These are phyloP conservation scores for Lactarius sanguifluus DNA, from an alignment of 768 basidiomycete genomes.

Conservation along the genomic window DNA sequence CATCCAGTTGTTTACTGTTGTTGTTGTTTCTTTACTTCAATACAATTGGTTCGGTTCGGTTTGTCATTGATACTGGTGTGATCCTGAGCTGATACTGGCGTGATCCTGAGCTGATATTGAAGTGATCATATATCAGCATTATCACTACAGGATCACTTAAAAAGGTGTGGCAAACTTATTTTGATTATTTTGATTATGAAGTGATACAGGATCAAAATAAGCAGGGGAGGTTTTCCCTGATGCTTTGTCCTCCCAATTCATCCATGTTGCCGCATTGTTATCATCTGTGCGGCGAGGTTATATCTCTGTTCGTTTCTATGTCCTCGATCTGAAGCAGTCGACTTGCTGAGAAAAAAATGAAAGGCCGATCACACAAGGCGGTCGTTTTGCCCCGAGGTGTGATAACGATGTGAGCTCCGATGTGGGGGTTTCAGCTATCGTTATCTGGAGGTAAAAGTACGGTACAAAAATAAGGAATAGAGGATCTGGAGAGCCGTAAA, in stretches of 20 bases:
- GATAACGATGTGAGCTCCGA: slow-evolving; percentile 2
- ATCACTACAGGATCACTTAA: no score
- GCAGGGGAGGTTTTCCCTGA: no score
- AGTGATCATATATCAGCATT: no score
- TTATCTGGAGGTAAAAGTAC: slow-evolving; percentile 9
- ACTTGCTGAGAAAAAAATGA: neutral
- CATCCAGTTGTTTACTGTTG: no score
- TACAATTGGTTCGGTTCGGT: no score
- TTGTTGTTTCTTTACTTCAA: no score
- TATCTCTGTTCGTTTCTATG: neutral
- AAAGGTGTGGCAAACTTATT: no score
- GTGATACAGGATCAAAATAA: no score
- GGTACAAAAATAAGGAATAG: slow-evolving; percentile 2
- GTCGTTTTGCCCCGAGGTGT: neutral
- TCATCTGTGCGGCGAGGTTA: neutral
- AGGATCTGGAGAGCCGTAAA: slow-evolving; percentile 5
- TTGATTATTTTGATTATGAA: no score
- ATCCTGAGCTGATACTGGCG: no score
- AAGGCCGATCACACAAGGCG: neutral
- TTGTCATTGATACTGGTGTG: no score
- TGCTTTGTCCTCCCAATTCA: slow-evolving; percentile 17
- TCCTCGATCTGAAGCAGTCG: neutral
- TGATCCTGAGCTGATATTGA: no score
- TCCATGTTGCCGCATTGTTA: slow-evolving; percentile 1
- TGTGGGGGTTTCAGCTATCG: slow-evolving; percentile 3